A percentile compares a stretch with the other conserved stretches of the same genome.
Evolutionary conservation across 495 filamentous ascomycete genomes (phyloP).

Genomic region (Rhizodiscina lignyota): DNA sequence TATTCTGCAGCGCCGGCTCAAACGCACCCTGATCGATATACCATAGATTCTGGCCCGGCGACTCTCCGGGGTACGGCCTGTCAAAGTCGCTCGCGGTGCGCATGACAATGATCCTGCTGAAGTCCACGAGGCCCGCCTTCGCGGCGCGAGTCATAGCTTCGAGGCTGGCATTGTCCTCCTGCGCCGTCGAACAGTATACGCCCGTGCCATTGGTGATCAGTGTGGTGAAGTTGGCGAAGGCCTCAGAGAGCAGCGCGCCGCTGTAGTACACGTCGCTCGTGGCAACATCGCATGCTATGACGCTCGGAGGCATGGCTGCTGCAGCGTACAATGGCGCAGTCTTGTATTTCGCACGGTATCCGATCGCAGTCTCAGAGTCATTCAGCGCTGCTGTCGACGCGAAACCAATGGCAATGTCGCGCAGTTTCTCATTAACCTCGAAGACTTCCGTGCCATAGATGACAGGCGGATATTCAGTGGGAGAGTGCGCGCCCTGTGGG

Average conservation of each 20-base stretch:
- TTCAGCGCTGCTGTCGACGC: conserved; percentile 37
- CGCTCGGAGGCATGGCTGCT: conserved; percentile 33
- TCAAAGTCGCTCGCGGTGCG: conserved; percentile 61
- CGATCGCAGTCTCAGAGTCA: conserved; percentile 32
- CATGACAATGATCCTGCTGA: conserved; percentile 54
- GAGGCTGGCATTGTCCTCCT: conserved; percentile 61
- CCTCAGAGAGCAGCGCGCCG: conserved; percentile 39
- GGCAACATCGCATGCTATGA: conserved; percentile 58
- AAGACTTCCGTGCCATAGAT: conserved; percentile 69
- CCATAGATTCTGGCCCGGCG: not conserved
- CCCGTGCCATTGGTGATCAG: conserved; percentile 53
- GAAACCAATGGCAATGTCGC: conserved; percentile 35
- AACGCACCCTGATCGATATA: conserved; percentile 37
- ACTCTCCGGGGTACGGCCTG: conserved; percentile 37
- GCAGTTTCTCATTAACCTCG: conserved; percentile 48
- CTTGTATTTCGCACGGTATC: conserved; percentile 51
- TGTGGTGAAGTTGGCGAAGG: conserved; percentile 47
- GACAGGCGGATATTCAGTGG: conserved; percentile 40
- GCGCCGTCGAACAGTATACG: conserved; percentile 51
- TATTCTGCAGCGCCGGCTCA: conserved; percentile 38
- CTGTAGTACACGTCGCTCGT: conserved; percentile 61
- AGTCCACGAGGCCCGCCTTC: conserved; percentile 39
- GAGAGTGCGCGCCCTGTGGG: conserved; percentile 34
- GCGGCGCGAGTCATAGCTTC: conserved; percentile 49
- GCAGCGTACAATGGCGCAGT: conserved; percentile 36